Percentiles rank a stretch among this genome's conserved stretches.
Conservation (phyloP, 768 basidiomycete genomes). For the Pulveroboletus sp. region DNA sequence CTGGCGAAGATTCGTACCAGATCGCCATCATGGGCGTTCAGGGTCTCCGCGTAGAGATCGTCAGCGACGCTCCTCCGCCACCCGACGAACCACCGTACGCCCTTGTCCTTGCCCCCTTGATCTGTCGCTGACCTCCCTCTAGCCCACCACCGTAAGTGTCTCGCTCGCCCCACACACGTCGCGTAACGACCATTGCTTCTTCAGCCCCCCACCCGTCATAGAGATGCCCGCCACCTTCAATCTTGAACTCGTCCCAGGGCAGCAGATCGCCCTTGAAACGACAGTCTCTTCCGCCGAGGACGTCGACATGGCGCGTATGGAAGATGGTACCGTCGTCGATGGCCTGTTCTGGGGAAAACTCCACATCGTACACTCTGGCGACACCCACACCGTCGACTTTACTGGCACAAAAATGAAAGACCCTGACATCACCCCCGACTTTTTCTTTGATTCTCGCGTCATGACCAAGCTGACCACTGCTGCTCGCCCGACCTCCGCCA, state of each 20-base stretch:
- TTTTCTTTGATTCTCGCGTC: slow-evolving; percentile 74
- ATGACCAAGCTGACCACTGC: slow-evolving; percentile 76
- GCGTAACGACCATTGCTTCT: slow-evolving; percentile 1
- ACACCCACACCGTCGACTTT: slow-evolving; percentile 80
- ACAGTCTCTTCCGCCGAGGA: slow-evolving; percentile 75
- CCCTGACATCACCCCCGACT: slow-evolving; percentile 62
- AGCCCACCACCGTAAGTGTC: slow-evolving; percentile 51
- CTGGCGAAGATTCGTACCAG: slow-evolving; percentile 84
- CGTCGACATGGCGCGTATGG: slow-evolving; percentile 89
- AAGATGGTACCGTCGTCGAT: slow-evolving; percentile 83
- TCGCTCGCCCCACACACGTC: slow-evolving; percentile 12
- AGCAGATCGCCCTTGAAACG: slow-evolving; percentile 77
- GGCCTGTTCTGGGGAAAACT: slow-evolving; percentile 89
- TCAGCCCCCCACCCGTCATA: slow-evolving; percentile 64
- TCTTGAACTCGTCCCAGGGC: slow-evolving; percentile 76
- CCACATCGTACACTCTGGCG: slow-evolving; percentile 74
- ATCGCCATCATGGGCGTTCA: slow-evolving; percentile 83
- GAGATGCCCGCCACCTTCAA: slow-evolving; percentile 89
- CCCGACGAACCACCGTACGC: slow-evolving; percentile 78
- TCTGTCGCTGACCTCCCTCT: slow-evolving; percentile 12
- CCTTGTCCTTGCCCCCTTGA: background rate
- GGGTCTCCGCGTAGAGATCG: slow-evolving; percentile 82
- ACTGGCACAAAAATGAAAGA: slow-evolving; percentile 70
- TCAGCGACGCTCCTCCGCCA: slow-evolving; percentile 81
- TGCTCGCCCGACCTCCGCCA: slow-evolving; percentile 71